A percentile compares a stretch with the other conserved stretches of the same genome.
phyloP scores from a whole-genome alignment of 495 filamentous ascomycete species.

The Jackrogersella multiformis region DNA sequence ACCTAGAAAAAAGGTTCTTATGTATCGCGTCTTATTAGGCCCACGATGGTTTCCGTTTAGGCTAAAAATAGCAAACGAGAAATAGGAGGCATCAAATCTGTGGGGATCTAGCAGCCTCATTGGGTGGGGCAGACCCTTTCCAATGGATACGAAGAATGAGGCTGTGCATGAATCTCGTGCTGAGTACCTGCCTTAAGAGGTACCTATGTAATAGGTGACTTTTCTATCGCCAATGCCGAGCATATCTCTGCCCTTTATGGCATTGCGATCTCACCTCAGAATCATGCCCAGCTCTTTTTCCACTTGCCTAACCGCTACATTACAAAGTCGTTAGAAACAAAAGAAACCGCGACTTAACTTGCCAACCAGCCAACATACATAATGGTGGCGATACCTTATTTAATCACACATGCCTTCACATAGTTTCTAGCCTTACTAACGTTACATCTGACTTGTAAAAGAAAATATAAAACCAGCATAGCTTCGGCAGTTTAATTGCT shows the following conservation, averaged over 20 bases:
- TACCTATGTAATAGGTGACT: too few relatives aligned
- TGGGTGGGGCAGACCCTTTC: conserved; percentile 10
- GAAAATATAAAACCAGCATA: too few relatives aligned
- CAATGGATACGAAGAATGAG: conserved; percentile 30
- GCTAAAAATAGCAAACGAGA: conserved; percentile 37
- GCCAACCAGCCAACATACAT: too few relatives aligned
- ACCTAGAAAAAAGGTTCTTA: too few relatives aligned
- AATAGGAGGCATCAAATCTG: conserved; percentile 26
- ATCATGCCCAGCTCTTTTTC: not conserved
- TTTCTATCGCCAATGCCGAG: conserved; percentile 16
- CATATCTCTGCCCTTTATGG: conserved; percentile 7
- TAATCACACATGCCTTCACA: not conserved
- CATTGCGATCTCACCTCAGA: conserved; percentile 35
- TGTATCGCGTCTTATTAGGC: conserved; percentile 1
- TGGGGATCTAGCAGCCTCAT: conserved; percentile 37
- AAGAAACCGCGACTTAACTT: not conserved
- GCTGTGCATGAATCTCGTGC: conserved; percentile 22
- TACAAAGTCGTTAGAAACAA: not conserved
- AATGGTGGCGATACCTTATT: not conserved
- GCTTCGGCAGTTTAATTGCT: not conserved
- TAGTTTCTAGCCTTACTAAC: conserved; percentile 17
- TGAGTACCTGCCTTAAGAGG: too few relatives aligned
- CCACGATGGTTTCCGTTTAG: conserved; percentile 10
- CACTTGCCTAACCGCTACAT: not conserved
- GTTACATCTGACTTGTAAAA: conserved; percentile 18